phyloP scores from a whole-genome alignment of 164 flowering plant genomes.

The Stephania cephalantha region DNA sequence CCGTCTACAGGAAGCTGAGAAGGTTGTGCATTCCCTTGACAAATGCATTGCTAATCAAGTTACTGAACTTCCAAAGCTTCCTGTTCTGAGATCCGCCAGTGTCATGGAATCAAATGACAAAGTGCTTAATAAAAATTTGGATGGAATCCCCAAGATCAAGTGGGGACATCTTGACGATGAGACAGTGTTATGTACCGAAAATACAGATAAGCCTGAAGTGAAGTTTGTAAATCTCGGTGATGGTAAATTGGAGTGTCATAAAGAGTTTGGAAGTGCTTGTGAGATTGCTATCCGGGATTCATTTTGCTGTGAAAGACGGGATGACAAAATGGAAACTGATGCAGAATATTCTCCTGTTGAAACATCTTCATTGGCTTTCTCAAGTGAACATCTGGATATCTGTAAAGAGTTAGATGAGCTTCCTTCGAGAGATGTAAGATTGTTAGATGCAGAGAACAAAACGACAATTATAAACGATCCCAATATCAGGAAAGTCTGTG shows the following conservation, averaged over 20 bases:
- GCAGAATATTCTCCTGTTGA: slow-evolving; percentile 12
- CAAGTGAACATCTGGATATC: slow-evolving; percentile 18
- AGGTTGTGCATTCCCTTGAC: slow-evolving; percentile 18
- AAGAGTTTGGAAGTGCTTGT: slow-evolving; percentile 18
- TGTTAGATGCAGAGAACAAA: slow-evolving; percentile 19
- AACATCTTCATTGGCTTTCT: slow-evolving; percentile 9
- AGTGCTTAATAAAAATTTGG: slow-evolving; percentile 23
- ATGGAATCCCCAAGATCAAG: slow-evolving; percentile 44
- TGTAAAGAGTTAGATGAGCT: slow-evolving; percentile 27
- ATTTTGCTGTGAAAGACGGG: slow-evolving; percentile 23
- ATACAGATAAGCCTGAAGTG: slow-evolving; percentile 23
- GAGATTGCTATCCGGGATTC: slow-evolving; percentile 18
- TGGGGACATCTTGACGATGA: slow-evolving; percentile 80
- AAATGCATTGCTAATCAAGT: slow-evolving; percentile 31
- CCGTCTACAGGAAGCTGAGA: slow-evolving; percentile 24
- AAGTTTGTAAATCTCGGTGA: slow-evolving; percentile 25
- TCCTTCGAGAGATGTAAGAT: slow-evolving; percentile 23
- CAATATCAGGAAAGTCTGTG: slow-evolving; percentile 13
- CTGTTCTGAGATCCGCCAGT: slow-evolving; percentile 1
- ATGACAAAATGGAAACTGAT: slow-evolving; percentile 18
- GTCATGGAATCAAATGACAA: slow-evolving; percentile 10
- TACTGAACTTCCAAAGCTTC: slow-evolving; percentile 17
- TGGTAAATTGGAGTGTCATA: slow-evolving; percentile 19
- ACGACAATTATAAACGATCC: slow-evolving; percentile 13
- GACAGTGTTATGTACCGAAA: slow-evolving; percentile 24